These are phyloP conservation scores for Fibroporia radiculosa DNA, from an alignment of 768 basidiomycete genomes.

Conservation along the genomic window DNA sequence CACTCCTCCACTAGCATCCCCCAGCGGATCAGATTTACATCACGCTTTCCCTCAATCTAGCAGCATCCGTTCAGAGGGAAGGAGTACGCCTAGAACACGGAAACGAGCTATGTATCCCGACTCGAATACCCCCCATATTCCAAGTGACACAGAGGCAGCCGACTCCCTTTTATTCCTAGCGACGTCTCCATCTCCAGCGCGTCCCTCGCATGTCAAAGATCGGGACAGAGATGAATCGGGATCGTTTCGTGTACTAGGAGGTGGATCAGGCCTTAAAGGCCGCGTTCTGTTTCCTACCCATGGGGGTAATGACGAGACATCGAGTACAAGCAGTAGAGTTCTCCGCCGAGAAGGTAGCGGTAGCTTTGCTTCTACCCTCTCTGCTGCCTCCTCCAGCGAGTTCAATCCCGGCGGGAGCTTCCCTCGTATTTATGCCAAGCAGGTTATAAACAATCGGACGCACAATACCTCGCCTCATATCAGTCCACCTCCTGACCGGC, in stretches of 20 bases:
- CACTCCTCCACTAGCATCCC: conserved; percentile 28
- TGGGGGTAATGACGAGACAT: conserved; percentile 13
- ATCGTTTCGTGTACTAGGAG: conserved; percentile 50
- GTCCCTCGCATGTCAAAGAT: conserved; percentile 39
- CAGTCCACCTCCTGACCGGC: conserved; percentile 2
- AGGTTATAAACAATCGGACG: background rate
- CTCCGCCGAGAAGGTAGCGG: conserved; percentile 28
- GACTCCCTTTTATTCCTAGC: conserved; percentile 80
- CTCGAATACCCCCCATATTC: conserved; percentile 33
- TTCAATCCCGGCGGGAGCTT: background rate
- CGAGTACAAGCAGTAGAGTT: conserved; percentile 13
- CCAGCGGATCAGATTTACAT: conserved; percentile 11
- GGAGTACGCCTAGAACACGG: conserved; percentile 16
- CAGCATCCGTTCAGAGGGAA: conserved; percentile 10
- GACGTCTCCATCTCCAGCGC: conserved; percentile 76
- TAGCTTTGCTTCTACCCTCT: conserved; percentile 33
- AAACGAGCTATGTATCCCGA: conserved; percentile 9
- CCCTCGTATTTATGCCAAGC: background rate
- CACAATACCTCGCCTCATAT: background rate
- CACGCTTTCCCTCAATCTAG: conserved; percentile 7
- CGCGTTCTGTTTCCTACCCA: conserved; percentile 57
- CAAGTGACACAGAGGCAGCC: conserved; percentile 80
- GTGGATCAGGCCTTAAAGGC: conserved; percentile 45
- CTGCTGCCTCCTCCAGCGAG: conserved; percentile 5
- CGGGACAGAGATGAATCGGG: conserved; percentile 43